Evolutionary conservation across 2,329 filamentous ascomycete species (phyloP).

Genomic region (Ascochyta fabae): DNA sequence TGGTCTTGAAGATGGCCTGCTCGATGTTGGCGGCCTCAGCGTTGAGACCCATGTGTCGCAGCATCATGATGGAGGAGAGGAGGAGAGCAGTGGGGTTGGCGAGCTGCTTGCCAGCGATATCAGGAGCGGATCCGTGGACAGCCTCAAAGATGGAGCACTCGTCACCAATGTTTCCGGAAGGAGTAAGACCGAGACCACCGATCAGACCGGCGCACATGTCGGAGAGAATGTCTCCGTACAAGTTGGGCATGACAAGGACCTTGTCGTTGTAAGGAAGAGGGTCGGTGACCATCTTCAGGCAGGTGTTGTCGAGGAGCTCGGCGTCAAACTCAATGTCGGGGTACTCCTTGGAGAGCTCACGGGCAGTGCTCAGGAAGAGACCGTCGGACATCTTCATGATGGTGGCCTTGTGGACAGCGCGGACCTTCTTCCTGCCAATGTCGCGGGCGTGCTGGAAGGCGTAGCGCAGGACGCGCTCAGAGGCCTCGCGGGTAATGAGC

Average conservation of each 20-base stretch:
- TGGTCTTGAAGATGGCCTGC: slow-evolving; percentile 91
- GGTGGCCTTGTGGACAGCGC: slow-evolving; percentile 98
- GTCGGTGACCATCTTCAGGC: slow-evolving; percentile 98
- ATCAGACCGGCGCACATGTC: slow-evolving; percentile 99
- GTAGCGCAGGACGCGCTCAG: slow-evolving; percentile 93
- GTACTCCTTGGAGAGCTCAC: slow-evolving; percentile 91
- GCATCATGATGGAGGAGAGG: slow-evolving; percentile 98
- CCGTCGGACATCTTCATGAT: slow-evolving; percentile 99
- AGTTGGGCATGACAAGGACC: slow-evolving; percentile 95
- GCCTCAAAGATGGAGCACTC: slow-evolving; percentile 99
- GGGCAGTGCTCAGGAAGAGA: slow-evolving; percentile 89
- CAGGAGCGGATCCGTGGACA: slow-evolving; percentile 95
- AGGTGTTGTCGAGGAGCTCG: slow-evolving; percentile 98
- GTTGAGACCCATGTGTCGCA: slow-evolving; percentile 94
- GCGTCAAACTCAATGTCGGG: slow-evolving; percentile 95
- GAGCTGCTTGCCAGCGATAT: slow-evolving; percentile 94
- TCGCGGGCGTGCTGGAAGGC: slow-evolving; percentile 97
- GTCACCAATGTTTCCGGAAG: slow-evolving; percentile 98
- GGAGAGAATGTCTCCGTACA: slow-evolving; percentile 99
- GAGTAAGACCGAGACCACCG: slow-evolving; percentile 94
- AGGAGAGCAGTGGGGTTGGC: slow-evolving; percentile 97
- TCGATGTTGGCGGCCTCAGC: slow-evolving; percentile 88
- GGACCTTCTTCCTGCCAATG: slow-evolving; percentile 94
- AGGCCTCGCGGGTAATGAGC: slow-evolving; percentile 95
- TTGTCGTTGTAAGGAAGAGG: slow-evolving; percentile 98